Evolutionary conservation across 202 grass and related monocot genomes (phyloP), one percentile per base, ranked within the genome.

Genomic region (Hordeum pubiflorum): DNA sequence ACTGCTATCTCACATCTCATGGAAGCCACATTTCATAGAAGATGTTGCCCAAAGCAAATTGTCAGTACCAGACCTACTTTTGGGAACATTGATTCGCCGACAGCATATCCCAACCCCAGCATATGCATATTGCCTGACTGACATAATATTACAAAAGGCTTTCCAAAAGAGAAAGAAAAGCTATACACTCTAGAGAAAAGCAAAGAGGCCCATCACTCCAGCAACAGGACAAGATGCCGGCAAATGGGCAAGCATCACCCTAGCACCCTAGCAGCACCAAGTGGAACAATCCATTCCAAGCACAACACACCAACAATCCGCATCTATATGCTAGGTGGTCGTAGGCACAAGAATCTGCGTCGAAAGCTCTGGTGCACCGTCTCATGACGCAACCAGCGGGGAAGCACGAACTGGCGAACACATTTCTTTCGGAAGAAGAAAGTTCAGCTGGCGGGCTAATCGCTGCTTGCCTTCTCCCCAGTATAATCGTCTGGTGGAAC

Each of bases 401-500:
- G 34, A 36, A 36, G 59, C 59, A 21, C 64, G 10, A 74, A 74
- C 3, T 76, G 11, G 44, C 13, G 18, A 24, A 85, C n/a, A 21
- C 14, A 32, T 5, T 46, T 37, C 32, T 83, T 83, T 38, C 48
- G 79, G 43, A 84, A 60, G 43, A 31, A 61, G 11, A 43, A 61
- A 69, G 15, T 40, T 84, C 20, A 89, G 61, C 38, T 58, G 33
- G 58, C 46, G 60, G 58, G 82, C 52, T 88, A 75, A 76, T 71
- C 67, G 65, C 22, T 38, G 78, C 62, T 38, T 76, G 75, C 80
- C 61, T 79, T 80, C 69, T 90, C 76, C 37, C 22, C 40, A 14
- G 44, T 34, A 41, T 79, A 39, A 54, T 71, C 78, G 55, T 58
- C 75, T 22, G 86, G 59, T 65, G 64, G 63, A 83, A 89, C 80